These are phyloP conservation scores for Hondaea fermentalgiana DNA, from an alignment of 108 stramenopile genomes.

Conservation along the genomic window DNA sequence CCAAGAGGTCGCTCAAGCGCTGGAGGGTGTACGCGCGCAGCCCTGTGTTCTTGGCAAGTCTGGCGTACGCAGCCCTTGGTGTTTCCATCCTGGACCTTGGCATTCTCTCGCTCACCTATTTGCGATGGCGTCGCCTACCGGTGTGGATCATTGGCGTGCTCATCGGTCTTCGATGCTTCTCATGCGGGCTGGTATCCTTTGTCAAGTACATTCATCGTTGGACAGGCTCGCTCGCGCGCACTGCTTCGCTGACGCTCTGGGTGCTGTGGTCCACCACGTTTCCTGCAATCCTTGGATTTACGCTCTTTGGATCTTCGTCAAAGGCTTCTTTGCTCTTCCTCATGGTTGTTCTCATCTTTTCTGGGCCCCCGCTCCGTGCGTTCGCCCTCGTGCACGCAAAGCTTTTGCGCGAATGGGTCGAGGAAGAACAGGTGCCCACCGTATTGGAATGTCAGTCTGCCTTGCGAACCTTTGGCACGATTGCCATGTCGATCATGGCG, in stretches of 20 bases:
- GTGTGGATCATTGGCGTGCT: neutral
- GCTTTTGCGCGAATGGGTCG: neutral
- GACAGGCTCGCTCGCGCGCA: neutral
- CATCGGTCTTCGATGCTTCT: neutral
- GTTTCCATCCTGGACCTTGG: neutral
- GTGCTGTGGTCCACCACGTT: neutral
- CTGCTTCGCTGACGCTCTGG: neutral
- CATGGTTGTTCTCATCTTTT: neutral
- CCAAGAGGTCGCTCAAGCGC: neutral
- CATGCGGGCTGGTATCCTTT: neutral
- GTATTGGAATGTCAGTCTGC: neutral
- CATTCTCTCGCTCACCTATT: neutral
- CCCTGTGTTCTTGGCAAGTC: neutral
- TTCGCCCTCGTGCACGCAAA: neutral
- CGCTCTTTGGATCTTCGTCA: neutral
- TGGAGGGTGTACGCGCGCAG: neutral
- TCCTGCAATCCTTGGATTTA: neutral
- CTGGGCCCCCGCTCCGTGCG: neutral
- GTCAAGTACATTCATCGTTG: slow-evolving; percentile 13
- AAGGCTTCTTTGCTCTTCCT: neutral
- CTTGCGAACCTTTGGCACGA: neutral
- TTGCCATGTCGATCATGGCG: neutral
- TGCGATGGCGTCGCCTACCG: neutral
- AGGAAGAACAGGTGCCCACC: neutral
- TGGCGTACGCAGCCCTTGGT: neutral